Percentiles rank a stretch among this genome's conserved stretches.
phyloP scores from a whole-genome alignment of 2,329 filamentous ascomycete species.

The Penicillium sp. region DNA sequence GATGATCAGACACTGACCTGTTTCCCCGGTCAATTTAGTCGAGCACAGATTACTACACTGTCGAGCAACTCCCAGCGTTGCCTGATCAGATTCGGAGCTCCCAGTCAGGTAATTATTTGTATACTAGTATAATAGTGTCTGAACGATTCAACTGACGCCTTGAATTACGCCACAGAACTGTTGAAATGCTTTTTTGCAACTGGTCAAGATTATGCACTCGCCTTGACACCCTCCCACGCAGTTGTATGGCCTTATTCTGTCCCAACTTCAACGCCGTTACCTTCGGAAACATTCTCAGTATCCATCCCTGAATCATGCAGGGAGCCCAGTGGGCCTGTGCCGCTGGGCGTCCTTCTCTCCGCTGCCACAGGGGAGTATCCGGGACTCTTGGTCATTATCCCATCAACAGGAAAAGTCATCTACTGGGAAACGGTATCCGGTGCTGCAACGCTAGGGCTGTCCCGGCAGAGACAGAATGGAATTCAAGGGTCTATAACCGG shows the following conservation, averaged over 20 bases:
- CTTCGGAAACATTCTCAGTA: conserved; percentile 71
- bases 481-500: conserved; percentile 73
- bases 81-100: conserved; percentile 73
- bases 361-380: conserved; percentile 77
- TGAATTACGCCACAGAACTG: conserved; percentile 47
- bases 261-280: conserved; percentile 28
- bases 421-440: conserved; percentile 96
- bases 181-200: conserved; percentile 67
- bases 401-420: conserved; percentile 77
- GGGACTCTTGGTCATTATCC: conserved; percentile 83
- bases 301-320: conserved; percentile 72
- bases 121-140: background rate
- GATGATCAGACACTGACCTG: background rate
- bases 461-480: conserved; percentile 77
- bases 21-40: conserved; percentile 54
- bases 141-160: conserved; percentile 10
- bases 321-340: conserved; percentile 67
- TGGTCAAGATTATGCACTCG: conserved; percentile 71
- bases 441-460: conserved; percentile 78
- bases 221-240: conserved; percentile 77
- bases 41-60: conserved; percentile 79
- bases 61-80: conserved; percentile 79
- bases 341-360: conserved; percentile 79
- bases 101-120: conserved; percentile 55
- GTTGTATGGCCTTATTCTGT: conserved; percentile 85